Base-by-base conservation (phyloP, 2,329 filamentous ascomycete genomes). In the Apiospora marii region DNA sequence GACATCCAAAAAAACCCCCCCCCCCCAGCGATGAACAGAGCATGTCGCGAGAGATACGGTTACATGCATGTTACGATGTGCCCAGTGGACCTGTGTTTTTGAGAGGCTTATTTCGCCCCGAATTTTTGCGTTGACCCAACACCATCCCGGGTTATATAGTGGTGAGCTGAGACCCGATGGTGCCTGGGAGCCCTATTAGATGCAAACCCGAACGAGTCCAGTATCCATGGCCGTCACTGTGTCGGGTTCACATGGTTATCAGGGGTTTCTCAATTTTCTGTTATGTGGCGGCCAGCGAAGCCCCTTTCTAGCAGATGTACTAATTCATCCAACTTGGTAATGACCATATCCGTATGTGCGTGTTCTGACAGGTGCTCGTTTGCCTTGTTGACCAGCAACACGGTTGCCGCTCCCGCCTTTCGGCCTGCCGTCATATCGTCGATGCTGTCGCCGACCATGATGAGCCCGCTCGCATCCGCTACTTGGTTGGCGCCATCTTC, bases 391-490 rank as follows among this genome's bases (percentile, higher is more conserved):
- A 92, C 88, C 64, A 99, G 85, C 80, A 98, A 80, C n/a, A 98
- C 95, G 0, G 96, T 98, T 46, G 94, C 93, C 1, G 95, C 94
- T 0, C 96, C 96, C 0, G 96, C 96, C 70, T 87, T 87, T 73
- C 92, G 89, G 0, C 96, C 96, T 0, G 96, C 94, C 10, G 92
- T 93, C 90, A 98, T 97, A 80, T 99, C 96, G 81, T 98, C 96
- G 71, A 97, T 90, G 22, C 92, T 95, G 80, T 96, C 93, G 4
- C 93, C 93, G 30, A 92, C 90, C 90, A 92, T 92, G 76, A 91
- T 89, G 58, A 91, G 78, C 7, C 80, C 82, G 58, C 83, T 86
- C 2, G 85, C 88, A 72, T 89, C 87, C 13, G 86, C 87, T 0
- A 89, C 85, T n/a, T 64, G 30, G 22, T 64, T 34, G 19, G 12